Conservation (phyloP, 495 filamentous ascomycete species). For the Staphylotrichum tortipilum region DNA sequence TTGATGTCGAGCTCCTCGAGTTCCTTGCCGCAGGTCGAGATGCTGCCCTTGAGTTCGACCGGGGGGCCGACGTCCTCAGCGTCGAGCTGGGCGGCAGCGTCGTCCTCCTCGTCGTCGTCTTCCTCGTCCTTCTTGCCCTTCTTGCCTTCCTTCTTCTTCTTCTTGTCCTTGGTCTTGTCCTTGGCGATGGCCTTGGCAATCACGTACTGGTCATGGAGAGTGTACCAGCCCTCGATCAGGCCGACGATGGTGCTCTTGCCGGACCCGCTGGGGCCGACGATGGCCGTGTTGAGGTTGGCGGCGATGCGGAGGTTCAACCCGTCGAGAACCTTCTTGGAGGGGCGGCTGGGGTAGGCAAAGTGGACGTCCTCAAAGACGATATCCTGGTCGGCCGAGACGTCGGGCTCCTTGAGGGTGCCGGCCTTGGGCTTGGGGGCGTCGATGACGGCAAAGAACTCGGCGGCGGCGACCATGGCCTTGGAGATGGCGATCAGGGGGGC, state of each 20-base stretch:
- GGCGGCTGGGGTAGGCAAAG: constrained; percentile 63
- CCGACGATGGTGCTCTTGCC: constrained; percentile 91
- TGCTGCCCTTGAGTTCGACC: constrained; percentile 37
- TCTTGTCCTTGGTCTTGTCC: constrained; percentile 34
- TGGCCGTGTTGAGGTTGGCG: constrained; percentile 77
- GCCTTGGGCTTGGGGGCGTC: constrained; percentile 43
- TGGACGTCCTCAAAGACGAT: constrained; percentile 52
- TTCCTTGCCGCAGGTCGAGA: constrained; percentile 49
- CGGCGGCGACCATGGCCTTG: constrained; percentile 47
- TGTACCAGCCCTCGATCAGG: constrained; percentile 86
- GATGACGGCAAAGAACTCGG: constrained; percentile 49
- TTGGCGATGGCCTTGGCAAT: constrained; percentile 41
- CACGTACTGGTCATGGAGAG: constrained; percentile 47
- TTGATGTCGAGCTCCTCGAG: constrained; percentile 48
- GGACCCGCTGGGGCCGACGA: constrained; percentile 77
- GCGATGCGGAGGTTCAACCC: constrained; percentile 49
- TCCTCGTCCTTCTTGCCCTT: constrained; percentile 17
- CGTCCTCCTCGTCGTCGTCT: constrained; percentile 26
- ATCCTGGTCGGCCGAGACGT: constrained; percentile 42
- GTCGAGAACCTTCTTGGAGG: constrained; percentile 52
- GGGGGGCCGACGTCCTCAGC: constrained; percentile 31
- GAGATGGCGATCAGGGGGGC: constrained; percentile 42
- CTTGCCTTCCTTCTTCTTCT: constrained; percentile 30
- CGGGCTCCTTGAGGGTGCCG: constrained; percentile 35
- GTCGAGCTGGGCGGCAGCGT: constrained; percentile 9